Evolutionary conservation across 495 filamentous ascomycete genomes (phyloP).

Genomic region (Lasiosphaeriaceae sp.): DNA sequence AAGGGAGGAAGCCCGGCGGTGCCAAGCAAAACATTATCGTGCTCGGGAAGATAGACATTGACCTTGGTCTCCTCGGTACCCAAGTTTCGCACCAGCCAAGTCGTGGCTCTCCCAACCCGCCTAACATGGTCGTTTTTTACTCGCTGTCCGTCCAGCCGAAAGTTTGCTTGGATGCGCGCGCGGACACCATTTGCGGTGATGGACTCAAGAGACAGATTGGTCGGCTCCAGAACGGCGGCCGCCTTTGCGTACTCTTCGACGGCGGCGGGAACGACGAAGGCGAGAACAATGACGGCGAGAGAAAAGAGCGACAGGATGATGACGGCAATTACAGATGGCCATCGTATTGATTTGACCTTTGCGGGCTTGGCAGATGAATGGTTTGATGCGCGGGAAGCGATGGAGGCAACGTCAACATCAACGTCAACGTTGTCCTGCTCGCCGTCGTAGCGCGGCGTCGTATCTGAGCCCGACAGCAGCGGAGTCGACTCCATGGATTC

Average conservation of each 20-base stretch:
- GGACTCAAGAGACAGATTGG: conserved; percentile 74
- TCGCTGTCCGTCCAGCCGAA: conserved; percentile 70
- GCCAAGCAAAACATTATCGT: conserved; percentile 71
- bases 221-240: conserved; percentile 75
- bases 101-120: conserved; percentile 70
- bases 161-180: conserved; percentile 73
- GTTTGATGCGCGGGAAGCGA: conserved; percentile 22
- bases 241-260: conserved; percentile 82
- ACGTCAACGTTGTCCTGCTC: conserved; percentile 32
- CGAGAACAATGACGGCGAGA: conserved; percentile 51
- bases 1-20: conserved; percentile 71
- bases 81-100: conserved; percentile 73
- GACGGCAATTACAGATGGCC: conserved; percentile 47
- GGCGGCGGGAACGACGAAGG: conserved; percentile 74
- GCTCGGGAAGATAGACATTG: conserved; percentile 78
- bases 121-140: conserved; percentile 67
- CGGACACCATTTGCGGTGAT: conserved; percentile 73
- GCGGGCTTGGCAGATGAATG: conserved; percentile 14
- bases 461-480: conserved; percentile 41
- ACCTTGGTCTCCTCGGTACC: conserved; percentile 67
- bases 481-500: conserved; percentile 49
- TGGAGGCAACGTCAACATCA: conserved; percentile 27
- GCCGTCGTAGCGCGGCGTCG: conserved; percentile 45
- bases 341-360: conserved; percentile 32
- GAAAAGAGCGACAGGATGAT: conserved; percentile 34